Conservation (phyloP, 164 flowering plant species). For the Macadamia tetraphylla region DNA sequence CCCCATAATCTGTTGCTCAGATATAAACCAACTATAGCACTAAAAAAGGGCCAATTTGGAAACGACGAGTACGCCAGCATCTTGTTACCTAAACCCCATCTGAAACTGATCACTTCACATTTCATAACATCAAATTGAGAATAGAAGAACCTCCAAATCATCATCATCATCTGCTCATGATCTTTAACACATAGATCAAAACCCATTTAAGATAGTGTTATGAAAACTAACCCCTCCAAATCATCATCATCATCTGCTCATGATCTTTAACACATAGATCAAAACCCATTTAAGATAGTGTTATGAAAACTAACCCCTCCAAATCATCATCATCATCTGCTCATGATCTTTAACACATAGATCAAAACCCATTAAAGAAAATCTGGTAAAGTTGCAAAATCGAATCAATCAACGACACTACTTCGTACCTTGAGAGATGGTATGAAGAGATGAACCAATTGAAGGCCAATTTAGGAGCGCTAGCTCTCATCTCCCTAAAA, state of each 20-base stretch:
- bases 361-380: not conserved
- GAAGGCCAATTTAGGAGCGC: slow-evolving; percentile 11
- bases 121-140: not conserved
- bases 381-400: not conserved
- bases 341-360: not conserved
- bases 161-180: not conserved
- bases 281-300: not conserved
- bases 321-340: not conserved
- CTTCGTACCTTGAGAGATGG: slow-evolving; percentile 7
- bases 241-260: not conserved
- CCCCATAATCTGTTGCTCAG: not conserved
- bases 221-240: not conserved
- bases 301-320: not conserved
- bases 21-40: not conserved
- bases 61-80: not conserved
- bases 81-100: not conserved
- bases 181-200: not conserved
- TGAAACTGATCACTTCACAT: not conserved
- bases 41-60: too few relatives aligned
- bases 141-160: not conserved
- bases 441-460: slow-evolving; percentile 13
- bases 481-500: slow-evolving; percentile 8
- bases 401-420: not conserved
- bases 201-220: not conserved
- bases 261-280: not conserved